Conservation (phyloP, 371 early-diverging fungal species). For the Gilbertella persicaria region DNA sequence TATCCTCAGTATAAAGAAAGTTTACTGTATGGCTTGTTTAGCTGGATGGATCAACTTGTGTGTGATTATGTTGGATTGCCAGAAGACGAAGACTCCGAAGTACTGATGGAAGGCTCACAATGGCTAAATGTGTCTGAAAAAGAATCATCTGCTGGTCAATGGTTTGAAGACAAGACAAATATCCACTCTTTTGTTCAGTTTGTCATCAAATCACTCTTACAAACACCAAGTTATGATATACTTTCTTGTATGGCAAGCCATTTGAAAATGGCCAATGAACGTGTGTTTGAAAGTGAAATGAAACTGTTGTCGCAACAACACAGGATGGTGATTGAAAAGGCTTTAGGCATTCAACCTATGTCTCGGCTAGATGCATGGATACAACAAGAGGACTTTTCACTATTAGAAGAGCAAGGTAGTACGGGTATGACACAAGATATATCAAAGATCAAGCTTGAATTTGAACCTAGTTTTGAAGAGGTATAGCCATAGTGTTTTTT, state of each 20-base stretch:
- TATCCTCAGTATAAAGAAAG: conserved; percentile 2
- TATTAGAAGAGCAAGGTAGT: conserved; percentile 16
- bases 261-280: conserved; percentile 31
- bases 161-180: conserved; percentile 35
- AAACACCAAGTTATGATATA: conserved; percentile 1
- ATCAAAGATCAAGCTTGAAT: background rate
- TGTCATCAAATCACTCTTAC: conserved; percentile 12
- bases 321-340: conserved; percentile 90
- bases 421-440: background rate
- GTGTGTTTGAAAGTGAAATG: conserved; percentile 48
- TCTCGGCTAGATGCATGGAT: background rate
- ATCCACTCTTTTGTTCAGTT: conserved; percentile 10
- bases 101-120: conserved; percentile 8
- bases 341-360: conserved; percentile 86
- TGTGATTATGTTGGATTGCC: conserved; percentile 36
- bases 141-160: conserved; percentile 7
- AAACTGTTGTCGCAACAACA: conserved; percentile 96
- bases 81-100: conserved; percentile 24
- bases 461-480: background rate
- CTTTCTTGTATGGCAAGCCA: conserved; percentile 18
- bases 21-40: conserved; percentile 14
- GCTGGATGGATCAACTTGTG: conserved; percentile 42
- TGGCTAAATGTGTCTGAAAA: conserved; percentile 12
- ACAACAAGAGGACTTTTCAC: background rate
- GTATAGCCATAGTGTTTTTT: background rate